phyloP scores from a whole-genome alignment of 495 filamentous ascomycete species.

The Penicillium daleae region DNA sequence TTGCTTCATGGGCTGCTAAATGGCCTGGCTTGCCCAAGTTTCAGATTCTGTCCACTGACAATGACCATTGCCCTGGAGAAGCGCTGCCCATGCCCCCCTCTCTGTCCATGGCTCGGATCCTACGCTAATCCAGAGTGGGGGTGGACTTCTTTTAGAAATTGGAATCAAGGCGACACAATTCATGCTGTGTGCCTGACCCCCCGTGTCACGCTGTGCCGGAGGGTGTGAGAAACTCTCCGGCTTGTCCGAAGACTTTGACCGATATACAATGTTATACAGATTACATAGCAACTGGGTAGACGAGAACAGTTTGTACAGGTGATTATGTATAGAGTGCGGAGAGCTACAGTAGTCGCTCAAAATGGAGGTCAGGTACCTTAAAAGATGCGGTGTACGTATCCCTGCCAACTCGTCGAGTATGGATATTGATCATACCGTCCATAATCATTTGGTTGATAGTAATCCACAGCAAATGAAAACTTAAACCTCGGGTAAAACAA shows the following conservation, averaged over 20 bases:
- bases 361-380: background rate
- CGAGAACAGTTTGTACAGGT: no score
- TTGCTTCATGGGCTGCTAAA: constrained; percentile 11
- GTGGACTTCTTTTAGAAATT: constrained; percentile 19
- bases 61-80: constrained; percentile 1
- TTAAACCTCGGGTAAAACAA: background rate
- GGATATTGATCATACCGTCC: background rate
- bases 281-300: no score
- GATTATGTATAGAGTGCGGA: background rate
- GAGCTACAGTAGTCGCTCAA: background rate
- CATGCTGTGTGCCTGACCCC: background rate
- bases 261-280: no score
- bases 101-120: constrained; percentile 13
- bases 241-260: background rate
- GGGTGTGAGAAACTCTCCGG: background rate
- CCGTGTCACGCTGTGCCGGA: constrained; percentile 8
- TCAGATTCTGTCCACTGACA: constrained; percentile 20
- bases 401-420: background rate
- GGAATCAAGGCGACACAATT: background rate
- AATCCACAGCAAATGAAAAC: background rate
- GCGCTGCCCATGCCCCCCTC: constrained; percentile 17
- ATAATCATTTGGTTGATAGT: background rate
- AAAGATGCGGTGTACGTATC: background rate
- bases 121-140: constrained; percentile 4
- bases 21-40: constrained; percentile 17